Evolutionary conservation across 768 basidiomycete species (phyloP).

Genomic region (Omphalotus guepiniiformis): DNA sequence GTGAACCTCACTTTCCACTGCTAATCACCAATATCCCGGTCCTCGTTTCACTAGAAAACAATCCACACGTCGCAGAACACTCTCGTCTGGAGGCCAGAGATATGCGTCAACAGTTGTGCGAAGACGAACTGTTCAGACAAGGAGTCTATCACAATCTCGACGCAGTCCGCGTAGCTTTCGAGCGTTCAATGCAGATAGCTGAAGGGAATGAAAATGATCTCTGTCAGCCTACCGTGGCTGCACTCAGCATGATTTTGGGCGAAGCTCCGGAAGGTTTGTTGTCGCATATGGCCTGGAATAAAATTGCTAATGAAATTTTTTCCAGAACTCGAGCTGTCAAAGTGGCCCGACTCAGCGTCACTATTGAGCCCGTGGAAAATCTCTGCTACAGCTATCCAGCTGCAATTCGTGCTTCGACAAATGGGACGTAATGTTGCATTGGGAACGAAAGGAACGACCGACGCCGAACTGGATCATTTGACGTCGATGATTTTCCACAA

Average conservation of each 20-base stretch:
- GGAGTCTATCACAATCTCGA: conserved; percentile 75
- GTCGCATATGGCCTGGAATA: neutral
- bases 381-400: conserved; percentile 73
- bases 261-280: conserved; percentile 57
- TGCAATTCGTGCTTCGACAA: conserved; percentile 72
- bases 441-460: conserved; percentile 46
- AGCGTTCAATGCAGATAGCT: conserved; percentile 50
- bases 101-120: conserved; percentile 58
- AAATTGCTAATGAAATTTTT: conserved; percentile 2
- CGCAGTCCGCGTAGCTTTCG: conserved; percentile 65
- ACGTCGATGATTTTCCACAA: conserved; percentile 66
- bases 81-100: conserved; percentile 44
- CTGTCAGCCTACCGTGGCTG: conserved; percentile 61
- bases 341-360: conserved; percentile 59
- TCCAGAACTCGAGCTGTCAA: conserved; percentile 46
- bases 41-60: conserved; percentile 69
- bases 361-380: conserved; percentile 82
- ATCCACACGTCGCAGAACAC: conserved; percentile 42
- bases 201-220: conserved; percentile 42
- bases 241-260: conserved; percentile 61
- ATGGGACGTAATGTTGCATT: conserved; percentile 56
- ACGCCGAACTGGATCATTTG: conserved; percentile 60
- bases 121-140: conserved; percentile 64
- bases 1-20: conserved; percentile 57
- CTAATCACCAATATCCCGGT: conserved; percentile 64